A percentile compares a stretch with the other conserved stretches of the same genome.
These are phyloP conservation scores for Starmerella scarabaei DNA, from an alignment of 805 yeast species.

Conservation along the genomic window DNA sequence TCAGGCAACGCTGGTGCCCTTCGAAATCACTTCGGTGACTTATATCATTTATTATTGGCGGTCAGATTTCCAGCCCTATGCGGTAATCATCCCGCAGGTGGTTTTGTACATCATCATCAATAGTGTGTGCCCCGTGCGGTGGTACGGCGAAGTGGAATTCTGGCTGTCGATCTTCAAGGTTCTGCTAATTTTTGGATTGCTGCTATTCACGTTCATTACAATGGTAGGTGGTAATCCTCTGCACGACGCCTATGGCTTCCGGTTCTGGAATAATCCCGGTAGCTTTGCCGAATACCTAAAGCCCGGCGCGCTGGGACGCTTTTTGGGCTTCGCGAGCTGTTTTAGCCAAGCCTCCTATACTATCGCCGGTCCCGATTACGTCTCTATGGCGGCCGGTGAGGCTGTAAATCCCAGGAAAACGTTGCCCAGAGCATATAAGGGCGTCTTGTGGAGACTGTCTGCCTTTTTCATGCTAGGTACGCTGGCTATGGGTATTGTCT, in stretches of 20 bases:
- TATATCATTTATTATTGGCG: conserved; percentile 73
- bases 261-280: conserved; percentile 43
- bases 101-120: conserved; percentile 52
- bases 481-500: conserved; percentile 62
- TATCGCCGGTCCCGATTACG: conserved; percentile 76
- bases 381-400: conserved; percentile 78
- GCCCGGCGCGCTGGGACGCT: conserved; percentile 48
- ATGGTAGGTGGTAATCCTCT: conserved; percentile 83
- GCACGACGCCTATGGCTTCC: conserved; percentile 48
- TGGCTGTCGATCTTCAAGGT: conserved; percentile 66
- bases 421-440: conserved; percentile 66
- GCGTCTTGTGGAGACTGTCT: conserved; percentile 55
- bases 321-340: conserved; percentile 60
- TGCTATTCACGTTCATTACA: conserved; percentile 61
- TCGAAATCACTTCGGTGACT: conserved; percentile 70
- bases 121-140: conserved; percentile 49
- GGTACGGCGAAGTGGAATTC: conserved; percentile 74
- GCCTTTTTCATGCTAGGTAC: conserved; percentile 63
- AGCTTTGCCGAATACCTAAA: conserved; percentile 46
- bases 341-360: conserved; percentile 62
- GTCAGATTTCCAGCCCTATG: conserved; percentile 60
- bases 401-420: conserved; percentile 56
- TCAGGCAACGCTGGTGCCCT: conserved; percentile 67
- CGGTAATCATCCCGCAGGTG: conserved; percentile 51
- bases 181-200: conserved; percentile 58